phyloP scores from a whole-genome alignment of 179 eudicot species.

The Carnegiea gigantea region DNA sequence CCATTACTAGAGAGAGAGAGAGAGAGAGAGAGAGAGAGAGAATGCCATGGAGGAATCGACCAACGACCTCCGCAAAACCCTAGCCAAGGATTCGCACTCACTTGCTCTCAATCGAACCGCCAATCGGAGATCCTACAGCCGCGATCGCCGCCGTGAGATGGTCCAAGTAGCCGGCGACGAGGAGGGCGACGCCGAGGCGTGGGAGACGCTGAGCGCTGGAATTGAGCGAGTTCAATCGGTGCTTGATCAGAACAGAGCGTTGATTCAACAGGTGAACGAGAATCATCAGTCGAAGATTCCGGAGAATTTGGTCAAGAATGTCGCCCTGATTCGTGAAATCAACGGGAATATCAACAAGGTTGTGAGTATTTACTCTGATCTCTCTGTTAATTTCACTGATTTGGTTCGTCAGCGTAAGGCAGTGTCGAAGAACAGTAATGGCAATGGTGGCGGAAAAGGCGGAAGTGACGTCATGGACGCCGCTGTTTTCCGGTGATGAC shows the following conservation, averaged over 20 bases:
- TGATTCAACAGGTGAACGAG: constrained; percentile 73
- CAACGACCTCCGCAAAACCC: constrained; percentile 27
- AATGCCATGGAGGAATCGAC: constrained; percentile 12
- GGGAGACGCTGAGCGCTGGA: constrained; percentile 44
- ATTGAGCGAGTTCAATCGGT: constrained; percentile 57
- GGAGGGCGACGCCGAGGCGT: constrained; percentile 36
- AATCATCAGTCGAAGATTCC: constrained; percentile 60
- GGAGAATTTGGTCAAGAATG: constrained; percentile 61
- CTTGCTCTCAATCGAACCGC: background rate
- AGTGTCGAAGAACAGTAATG: constrained; percentile 13
- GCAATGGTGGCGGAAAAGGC: background rate
- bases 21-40: background rate
- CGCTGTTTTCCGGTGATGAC: background rate
- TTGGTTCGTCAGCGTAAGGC: constrained; percentile 39
- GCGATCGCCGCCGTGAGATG: background rate
- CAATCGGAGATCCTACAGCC: constrained; percentile 9
- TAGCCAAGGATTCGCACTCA: constrained; percentile 5
- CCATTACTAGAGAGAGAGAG: background rate
- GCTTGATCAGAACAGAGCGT: constrained; percentile 53
- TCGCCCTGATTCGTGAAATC: constrained; percentile 61
- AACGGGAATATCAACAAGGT: constrained; percentile 55
- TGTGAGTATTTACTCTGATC: constrained; percentile 49
- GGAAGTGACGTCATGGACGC: constrained; percentile 5
- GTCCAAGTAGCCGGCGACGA: background rate
- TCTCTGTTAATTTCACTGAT: constrained; percentile 48